Evolutionary conservation across 2,329 filamentous ascomycete species (phyloP).

Genomic region (Exophiala sideris): DNA sequence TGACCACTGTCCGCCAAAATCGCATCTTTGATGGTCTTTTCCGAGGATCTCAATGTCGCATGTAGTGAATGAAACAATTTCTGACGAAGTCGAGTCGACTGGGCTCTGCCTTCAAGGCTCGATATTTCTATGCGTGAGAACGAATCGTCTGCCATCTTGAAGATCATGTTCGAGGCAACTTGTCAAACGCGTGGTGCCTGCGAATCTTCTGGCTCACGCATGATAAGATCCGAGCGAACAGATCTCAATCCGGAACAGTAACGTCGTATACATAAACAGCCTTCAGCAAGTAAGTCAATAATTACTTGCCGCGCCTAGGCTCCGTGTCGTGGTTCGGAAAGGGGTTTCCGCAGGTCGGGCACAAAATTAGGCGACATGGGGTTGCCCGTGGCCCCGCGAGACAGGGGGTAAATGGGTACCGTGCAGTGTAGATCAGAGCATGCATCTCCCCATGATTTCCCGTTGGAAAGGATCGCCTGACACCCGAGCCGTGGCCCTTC

Average conservation of each 20-base stretch:
- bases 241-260: too few relatives aligned
- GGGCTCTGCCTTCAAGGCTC: conserved; percentile 38
- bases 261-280: too few relatives aligned
- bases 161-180: conserved; percentile 19
- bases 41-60: conserved; percentile 30
- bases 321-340: background rate
- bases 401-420: too few relatives aligned
- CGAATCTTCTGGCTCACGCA: conserved; percentile 14
- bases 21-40: conserved; percentile 32
- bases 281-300: too few relatives aligned
- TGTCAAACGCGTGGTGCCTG: conserved; percentile 27
- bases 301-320: background rate
- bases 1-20: conserved; percentile 33
- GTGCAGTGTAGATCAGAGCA: too few relatives aligned
- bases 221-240: too few relatives aligned
- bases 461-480: too few relatives aligned
- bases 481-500: too few relatives aligned
- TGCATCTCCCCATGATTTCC: too few relatives aligned
- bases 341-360: background rate
- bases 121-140: conserved; percentile 35
- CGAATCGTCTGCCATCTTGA: conserved; percentile 29
- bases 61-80: conserved; percentile 40
- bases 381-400: too few relatives aligned
- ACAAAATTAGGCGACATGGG: too few relatives aligned
- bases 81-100: conserved; percentile 40